Evolutionary conservation across 805 yeast genomes (phyloP), one percentile per base, ranked within the genome.

Genomic region (Dipodascus geniculatus): DNA sequence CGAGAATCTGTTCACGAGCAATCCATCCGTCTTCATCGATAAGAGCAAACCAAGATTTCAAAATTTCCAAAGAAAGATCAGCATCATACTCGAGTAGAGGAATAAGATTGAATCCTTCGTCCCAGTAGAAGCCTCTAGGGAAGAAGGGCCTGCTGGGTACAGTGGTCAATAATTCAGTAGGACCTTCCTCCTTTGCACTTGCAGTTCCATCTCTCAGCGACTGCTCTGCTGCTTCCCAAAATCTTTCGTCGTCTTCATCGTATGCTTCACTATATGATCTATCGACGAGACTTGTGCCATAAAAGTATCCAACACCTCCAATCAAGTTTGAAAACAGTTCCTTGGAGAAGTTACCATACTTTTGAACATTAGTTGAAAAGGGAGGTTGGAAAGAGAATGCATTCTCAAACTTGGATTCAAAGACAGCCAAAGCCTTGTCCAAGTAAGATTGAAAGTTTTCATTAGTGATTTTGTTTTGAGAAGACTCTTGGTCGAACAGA

Each of bases 111-210:
- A 93, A 93, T 0, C 99, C 99, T 69, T 93, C 99, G 68, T 93
- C 99, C 99, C 99, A 93, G 64, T 87, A 88, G 64, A 93, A 93
- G 0, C 99, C 99, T 58, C 99, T 77, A 2, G 99, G 98, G 68
- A 93, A 93, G 63, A 87, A 87, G 0, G 96, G 87, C 52, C 99
- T 76, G 50, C 96, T 87, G 1, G 99, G 99, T 33, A 88, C 93
- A 22, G 88, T 74, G 0, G 93, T 78, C 62, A 89, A 87, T 50
- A 93, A 69, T 58, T 83, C 87, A 56, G 71, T 69, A 1, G 96
- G 96, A 0, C 90, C 93, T 62, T 87, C 96, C 14, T 73, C 68
- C n/a, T 63, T 55, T 0, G 90, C 88, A 3, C 23, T 11, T 8
- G 56, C 54, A n/a, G 48, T 23, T 16, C 51, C 22, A 19, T 51